Evolutionary conservation across 768 basidiomycete species (phyloP).

Genomic region (Cubamyces lactineus): DNA sequence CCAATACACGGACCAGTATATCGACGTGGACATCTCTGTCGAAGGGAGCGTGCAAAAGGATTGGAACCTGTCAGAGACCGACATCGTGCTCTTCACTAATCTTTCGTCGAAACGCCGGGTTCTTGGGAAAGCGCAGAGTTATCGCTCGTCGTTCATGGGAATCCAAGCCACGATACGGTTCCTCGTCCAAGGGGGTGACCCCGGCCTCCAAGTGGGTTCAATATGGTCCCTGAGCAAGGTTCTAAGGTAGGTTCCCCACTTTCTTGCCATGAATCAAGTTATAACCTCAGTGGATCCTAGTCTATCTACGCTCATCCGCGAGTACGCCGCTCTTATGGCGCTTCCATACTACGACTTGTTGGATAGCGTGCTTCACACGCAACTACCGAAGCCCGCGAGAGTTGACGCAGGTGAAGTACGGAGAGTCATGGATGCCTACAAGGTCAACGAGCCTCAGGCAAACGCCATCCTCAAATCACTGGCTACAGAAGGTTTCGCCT

Average conservation of each 20-base stretch:
- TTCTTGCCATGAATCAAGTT: neutral
- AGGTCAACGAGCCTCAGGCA: slow-evolving; percentile 94
- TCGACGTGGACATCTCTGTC: slow-evolving; percentile 76
- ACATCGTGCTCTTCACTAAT: slow-evolving; percentile 79
- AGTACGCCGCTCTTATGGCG: slow-evolving; percentile 85
- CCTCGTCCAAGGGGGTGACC: slow-evolving; percentile 48
- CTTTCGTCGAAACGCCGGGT: slow-evolving; percentile 54
- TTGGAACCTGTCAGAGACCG: slow-evolving; percentile 80
- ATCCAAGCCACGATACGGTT: slow-evolving; percentile 65
- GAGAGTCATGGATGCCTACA: slow-evolving; percentile 67
- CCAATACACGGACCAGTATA: slow-evolving; percentile 77
- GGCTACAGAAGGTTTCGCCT: slow-evolving; percentile 71
- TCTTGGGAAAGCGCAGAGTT: slow-evolving; percentile 73
- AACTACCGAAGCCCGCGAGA: slow-evolving; percentile 50
- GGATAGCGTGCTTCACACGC: slow-evolving; percentile 69
- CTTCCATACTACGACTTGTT: slow-evolving; percentile 83
- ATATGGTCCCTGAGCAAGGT: slow-evolving; percentile 80
- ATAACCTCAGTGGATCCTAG: slow-evolving; percentile 44
- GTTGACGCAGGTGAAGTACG: slow-evolving; percentile 56
- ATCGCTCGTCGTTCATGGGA: slow-evolving; percentile 45
- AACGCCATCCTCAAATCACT: slow-evolving; percentile 81
- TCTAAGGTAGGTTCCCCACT: slow-evolving; percentile 61
- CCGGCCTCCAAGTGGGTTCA: slow-evolving; percentile 64
- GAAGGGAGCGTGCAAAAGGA: slow-evolving; percentile 61
- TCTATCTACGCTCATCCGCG: slow-evolving; percentile 87